phyloP scores from a whole-genome alignment of 176 grass and related monocot species.

The Raddia distichophylla region DNA sequence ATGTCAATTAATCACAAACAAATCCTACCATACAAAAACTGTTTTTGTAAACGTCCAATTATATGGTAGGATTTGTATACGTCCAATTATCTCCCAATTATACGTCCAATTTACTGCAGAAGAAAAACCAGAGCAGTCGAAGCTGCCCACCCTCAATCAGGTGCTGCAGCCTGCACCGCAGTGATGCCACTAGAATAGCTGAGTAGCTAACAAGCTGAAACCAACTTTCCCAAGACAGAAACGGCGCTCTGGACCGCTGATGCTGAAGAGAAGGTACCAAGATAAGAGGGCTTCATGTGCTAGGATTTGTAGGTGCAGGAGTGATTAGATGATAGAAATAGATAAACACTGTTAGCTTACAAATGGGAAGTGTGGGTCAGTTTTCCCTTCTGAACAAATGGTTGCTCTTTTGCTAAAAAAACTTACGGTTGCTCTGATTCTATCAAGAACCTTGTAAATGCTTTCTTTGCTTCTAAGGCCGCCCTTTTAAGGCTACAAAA shows the following conservation, averaged over 20 bases:
- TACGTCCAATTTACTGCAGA: background rate
- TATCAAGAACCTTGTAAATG: conserved; percentile 13
- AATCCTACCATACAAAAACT: no score
- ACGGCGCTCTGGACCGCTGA: conserved; percentile 53
- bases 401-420: no score
- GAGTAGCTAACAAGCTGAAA: conserved; percentile 50
- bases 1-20: no score
- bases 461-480: background rate
- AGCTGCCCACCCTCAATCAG: conserved; percentile 42
- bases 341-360: conserved; percentile 31
- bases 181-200: no score
- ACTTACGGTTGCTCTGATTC: conserved; percentile 42
- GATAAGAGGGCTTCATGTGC: background rate
- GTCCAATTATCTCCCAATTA: no score
- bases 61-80: no score
- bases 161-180: background rate
- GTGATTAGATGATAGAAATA: background rate
- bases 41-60: no score
- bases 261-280: background rate
- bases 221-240: conserved; percentile 50
- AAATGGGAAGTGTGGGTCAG: conserved; percentile 47
- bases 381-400: conserved; percentile 40
- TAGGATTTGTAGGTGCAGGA: conserved; percentile 24
- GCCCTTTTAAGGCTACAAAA: background rate
- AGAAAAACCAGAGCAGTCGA: conserved; percentile 46